These are phyloP conservation scores for Podospora appendiculata DNA, from an alignment of 495 filamentous ascomycete genomes.

Conservation along the genomic window DNA sequence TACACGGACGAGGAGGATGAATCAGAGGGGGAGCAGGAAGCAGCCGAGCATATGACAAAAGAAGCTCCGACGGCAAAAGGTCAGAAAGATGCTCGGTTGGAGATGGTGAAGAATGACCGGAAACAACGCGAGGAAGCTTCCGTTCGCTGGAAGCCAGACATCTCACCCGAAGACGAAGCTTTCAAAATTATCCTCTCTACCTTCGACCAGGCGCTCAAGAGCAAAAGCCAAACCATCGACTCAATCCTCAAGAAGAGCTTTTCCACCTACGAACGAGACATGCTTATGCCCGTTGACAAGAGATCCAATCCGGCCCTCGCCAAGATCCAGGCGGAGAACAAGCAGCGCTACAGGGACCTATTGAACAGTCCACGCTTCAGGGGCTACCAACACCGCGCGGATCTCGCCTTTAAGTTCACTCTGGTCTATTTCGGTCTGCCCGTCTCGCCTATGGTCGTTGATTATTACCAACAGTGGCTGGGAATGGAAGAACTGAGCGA, in stretches of 20 bases:
- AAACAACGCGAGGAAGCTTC: background rate
- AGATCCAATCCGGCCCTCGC: constrained; percentile 5
- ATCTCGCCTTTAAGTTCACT: constrained; percentile 20
- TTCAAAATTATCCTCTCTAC: background rate
- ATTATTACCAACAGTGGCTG: background rate
- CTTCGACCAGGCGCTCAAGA: constrained; percentile 3
- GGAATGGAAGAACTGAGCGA: background rate
- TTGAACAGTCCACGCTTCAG: constrained; percentile 1
- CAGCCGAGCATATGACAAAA: too few relatives aligned
- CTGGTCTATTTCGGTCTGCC: constrained; percentile 22
- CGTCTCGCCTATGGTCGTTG: constrained; percentile 12
- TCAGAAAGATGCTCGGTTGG: too few relatives aligned
- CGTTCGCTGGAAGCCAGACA: constrained; percentile 8
- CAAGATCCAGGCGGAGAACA: constrained; percentile 13
- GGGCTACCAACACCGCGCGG: background rate
- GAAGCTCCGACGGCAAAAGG: too few relatives aligned
- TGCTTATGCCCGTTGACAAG: constrained; percentile 11
- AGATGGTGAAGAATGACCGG: background rate
- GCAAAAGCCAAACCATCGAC: constrained; percentile 3
- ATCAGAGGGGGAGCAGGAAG: too few relatives aligned
- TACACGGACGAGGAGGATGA: too few relatives aligned
- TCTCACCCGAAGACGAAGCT: background rate
- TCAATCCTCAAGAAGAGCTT: constrained; percentile 11
- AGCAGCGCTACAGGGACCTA: constrained; percentile 9
- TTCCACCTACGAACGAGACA: constrained; percentile 4